Evolutionary conservation across 164 flowering plant genomes (phyloP).

Genomic region (Vitis rupestris): DNA sequence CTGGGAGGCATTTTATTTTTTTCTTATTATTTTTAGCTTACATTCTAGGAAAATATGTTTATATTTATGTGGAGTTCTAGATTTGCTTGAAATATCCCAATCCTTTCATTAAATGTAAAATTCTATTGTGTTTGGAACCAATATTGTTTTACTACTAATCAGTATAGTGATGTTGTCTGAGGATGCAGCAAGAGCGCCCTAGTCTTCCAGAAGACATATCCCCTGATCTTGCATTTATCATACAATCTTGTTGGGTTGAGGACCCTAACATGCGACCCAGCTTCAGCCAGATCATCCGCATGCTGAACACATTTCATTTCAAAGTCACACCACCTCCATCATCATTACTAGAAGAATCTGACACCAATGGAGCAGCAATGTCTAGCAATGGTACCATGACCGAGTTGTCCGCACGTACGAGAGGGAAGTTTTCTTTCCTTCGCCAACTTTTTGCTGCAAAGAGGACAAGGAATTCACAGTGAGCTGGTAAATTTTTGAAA

Average conservation of each 20-base stretch:
- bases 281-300: constrained; percentile 81
- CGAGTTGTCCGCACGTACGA: constrained; percentile 60
- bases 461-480: constrained; percentile 56
- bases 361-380: constrained; percentile 23
- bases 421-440: constrained; percentile 74
- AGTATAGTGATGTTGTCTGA: constrained; percentile 3
- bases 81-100: too few species aligned
- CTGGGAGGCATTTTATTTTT: too few species aligned
- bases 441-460: constrained; percentile 78
- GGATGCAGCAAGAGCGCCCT: constrained; percentile 81
- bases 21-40: too few species aligned
- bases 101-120: too few species aligned
- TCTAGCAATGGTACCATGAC: constrained; percentile 48
- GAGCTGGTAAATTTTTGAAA: constrained; percentile 28
- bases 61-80: too few species aligned
- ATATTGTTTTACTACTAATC: neutral
- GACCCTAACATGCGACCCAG: constrained; percentile 86
- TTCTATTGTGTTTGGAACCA: too few species aligned
- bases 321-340: constrained; percentile 50
- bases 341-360: constrained; percentile 35
- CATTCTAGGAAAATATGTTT: too few species aligned
- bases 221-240: constrained; percentile 67
- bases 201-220: constrained; percentile 63
- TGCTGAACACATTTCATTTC: constrained; percentile 70
- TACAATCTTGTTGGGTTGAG: constrained; percentile 93